These are phyloP conservation scores for Hypsizygus marmoreus DNA, from an alignment of 768 basidiomycete species.

Conservation along the genomic window DNA sequence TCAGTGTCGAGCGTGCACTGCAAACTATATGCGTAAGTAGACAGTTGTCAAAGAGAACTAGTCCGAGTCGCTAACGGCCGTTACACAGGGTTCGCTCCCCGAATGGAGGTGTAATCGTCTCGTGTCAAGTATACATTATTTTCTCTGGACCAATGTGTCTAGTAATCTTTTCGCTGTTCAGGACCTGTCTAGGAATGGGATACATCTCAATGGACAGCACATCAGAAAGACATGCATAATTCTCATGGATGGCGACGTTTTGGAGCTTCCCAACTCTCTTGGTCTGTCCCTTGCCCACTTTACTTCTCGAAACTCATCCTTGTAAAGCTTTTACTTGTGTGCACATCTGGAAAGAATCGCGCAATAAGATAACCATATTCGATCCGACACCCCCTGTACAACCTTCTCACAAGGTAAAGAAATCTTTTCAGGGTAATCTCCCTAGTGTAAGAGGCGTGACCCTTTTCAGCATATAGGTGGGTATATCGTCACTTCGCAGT, in stretches of 20 bases:
- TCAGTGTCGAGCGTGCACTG: conserved; percentile 74
- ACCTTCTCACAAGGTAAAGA: conserved; percentile 53
- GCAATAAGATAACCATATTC: conserved; percentile 56
- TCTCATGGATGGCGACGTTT: conserved; percentile 73
- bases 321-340: conserved; percentile 65
- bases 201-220: conserved; percentile 67
- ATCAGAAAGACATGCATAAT: conserved; percentile 70
- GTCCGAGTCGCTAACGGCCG: too few species aligned
- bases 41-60: too few species aligned
- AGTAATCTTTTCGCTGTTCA: conserved; percentile 24
- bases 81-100: conserved; percentile 62
- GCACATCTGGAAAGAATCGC: conserved; percentile 54
- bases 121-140: conserved; percentile 61
- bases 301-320: neutral
- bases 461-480: conserved; percentile 51
- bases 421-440: conserved; percentile 1
- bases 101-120: conserved; percentile 72
- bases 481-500: conserved; percentile 77
- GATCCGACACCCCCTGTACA: conserved; percentile 63
- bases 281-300: conserved; percentile 34
- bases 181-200: conserved; percentile 80
- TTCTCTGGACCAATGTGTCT: neutral
- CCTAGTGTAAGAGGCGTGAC: neutral
- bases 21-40: conserved; percentile 76
- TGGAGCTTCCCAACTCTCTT: conserved; percentile 69